Evolutionary conservation across 345 rosid genomes (phyloP), one percentile per base, ranked within the genome.

Genomic region (Eucalyptus urophylla): DNA sequence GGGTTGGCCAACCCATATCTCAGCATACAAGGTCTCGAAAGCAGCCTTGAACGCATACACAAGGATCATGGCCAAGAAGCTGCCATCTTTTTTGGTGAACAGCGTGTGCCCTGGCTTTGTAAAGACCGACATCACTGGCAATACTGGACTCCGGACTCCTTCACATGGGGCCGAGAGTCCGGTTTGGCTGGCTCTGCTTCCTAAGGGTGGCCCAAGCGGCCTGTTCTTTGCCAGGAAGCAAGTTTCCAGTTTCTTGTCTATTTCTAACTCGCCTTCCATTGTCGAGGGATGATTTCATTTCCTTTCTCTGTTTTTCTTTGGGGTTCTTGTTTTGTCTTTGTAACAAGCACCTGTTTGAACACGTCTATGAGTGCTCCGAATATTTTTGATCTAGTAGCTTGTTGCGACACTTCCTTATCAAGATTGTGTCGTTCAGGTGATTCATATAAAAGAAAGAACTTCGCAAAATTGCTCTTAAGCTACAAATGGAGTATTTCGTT

Each of bases 11-110:
- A 12, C 87, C 29, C 69, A 24, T 17, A 1, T 56, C 3, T 60
- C 91, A 11, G 90, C 93, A 11, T 92, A 92, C 83, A 50, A 9
- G 7, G 56, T 92, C 37, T 91, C 93, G 4, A 93, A 93, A 88
- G 93, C 92, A 45, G 88, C 91, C 27, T 5, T 93, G 89, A 93
- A 90, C 31, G 92, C 94, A 27, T 91, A 92, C 90, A 90, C 92
- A 25, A 93, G 93, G 89, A 87, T 93, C 27, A 86, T 88, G 43
- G 92, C 93, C 50, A 87, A 88, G 89, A 87, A 88, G 49, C 80
- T 87, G 88, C 91, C 93, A 16, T 33, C 58, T 60, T 87, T 91
- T 81, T 56, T 90, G 60, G 56, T 90, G 65, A 92, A 90, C 87
- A 44, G 87, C n/a, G 89, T 90, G 62, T 58, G 88, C 49, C 94